Evolutionary conservation across 179 eudicot species (phyloP), one percentile per base, ranked within the genome.

Genomic region (Corrigiola litoralis): DNA sequence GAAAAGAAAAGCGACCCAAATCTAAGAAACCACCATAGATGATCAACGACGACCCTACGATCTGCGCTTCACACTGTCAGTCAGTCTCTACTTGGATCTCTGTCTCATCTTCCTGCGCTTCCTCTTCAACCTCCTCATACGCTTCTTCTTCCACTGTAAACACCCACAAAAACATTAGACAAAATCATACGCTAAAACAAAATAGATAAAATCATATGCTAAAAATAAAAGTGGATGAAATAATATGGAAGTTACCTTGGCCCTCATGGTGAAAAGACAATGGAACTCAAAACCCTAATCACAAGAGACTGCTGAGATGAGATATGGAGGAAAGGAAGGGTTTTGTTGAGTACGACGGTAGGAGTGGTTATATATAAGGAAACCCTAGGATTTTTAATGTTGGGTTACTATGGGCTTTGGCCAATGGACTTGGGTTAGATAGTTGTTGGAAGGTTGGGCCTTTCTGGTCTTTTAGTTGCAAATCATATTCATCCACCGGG

Each of bases 61-160:
- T n/a, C n/a, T n/a, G n/a, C n/a, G n/a, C n/a, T n/a, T n/a, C n/a
- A n/a, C n/a, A n/a, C n/a, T n/a, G n/a, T n/a, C n/a, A n/a, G n/a
- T n/a, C n/a, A n/a, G n/a, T n/a, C n/a, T 61, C 72, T 74, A 74
- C 70, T 74, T 74, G 13, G 79, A 75, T 70, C 75, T 45, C 67
- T 70, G 75, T 53, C 75, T 70, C 75, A 75, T 75, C 75, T 75
- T 70, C 60, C 79, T 31, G 54, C 79, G 75, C 79, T 70, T 75
- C 65, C 79, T 75, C 75, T 75, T 74, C 78, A 74, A 63, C 53
- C 78, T 69, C 78, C 78, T 74, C 78, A 74, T 74, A 58, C 78
- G 73, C 78, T 74, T 74, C 78, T 74, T 74, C 78, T 74, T 75
- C 79, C 79, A 75, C 79, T 75, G 67, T 38, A 27, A 3, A 38